A percentile compares a stretch with the other conserved stretches of the same genome.
These are phyloP conservation scores for Camelina hispida DNA, from an alignment of 345 rosid genomes.

Conservation along the genomic window DNA sequence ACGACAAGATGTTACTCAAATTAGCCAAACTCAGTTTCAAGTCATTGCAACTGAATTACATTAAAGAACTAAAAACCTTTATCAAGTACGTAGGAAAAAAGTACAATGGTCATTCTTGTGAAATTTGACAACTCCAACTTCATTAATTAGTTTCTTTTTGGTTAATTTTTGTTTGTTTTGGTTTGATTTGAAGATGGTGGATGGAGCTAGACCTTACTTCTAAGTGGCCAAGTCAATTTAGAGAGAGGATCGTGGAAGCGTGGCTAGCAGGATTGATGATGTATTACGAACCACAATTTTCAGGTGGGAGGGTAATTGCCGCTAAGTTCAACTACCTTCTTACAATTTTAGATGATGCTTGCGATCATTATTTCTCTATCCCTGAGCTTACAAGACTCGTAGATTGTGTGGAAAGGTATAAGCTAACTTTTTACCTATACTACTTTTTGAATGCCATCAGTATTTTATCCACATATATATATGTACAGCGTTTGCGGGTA, in stretches of 20 bases:
- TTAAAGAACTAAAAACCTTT: conserved; percentile 16
- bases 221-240: conserved; percentile 17
- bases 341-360: conserved; percentile 26
- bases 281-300: conserved; percentile 31
- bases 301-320: conserved; percentile 11
- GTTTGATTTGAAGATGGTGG: conserved; percentile 14
- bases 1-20: conserved; percentile 16
- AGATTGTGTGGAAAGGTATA: conserved; percentile 26
- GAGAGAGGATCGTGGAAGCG: conserved; percentile 24
- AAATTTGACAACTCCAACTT: not conserved
- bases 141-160: not conserved
- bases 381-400: conserved; percentile 6
- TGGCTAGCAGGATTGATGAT: conserved; percentile 19
- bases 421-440: not conserved
- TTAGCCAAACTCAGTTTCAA: conserved; percentile 34
- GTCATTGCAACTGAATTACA: conserved; percentile 17
- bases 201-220: conserved; percentile 14
- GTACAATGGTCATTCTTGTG: not conserved
- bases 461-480: too few relatives aligned
- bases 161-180: not conserved
- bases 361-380: conserved; percentile 17
- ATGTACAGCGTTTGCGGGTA: not conserved
- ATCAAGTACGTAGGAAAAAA: not conserved
- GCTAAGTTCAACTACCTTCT: conserved; percentile 28
- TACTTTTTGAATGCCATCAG: not conserved